Conservation (phyloP, 257 asterid genomes). For the Penstemon newberryi region DNA sequence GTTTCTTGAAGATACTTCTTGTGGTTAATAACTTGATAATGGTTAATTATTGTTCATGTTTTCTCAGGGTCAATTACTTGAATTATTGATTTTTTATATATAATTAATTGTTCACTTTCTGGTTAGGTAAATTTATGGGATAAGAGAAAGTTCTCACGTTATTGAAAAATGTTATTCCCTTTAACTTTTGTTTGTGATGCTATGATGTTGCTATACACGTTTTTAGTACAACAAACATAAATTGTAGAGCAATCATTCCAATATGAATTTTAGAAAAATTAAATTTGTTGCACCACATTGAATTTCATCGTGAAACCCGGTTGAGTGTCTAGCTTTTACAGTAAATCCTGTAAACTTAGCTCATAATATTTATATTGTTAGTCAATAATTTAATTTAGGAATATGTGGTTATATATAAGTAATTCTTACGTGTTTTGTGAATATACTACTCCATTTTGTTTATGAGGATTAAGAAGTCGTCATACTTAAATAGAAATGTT, state of each 20-base stretch:
- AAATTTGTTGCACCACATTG: too few species aligned
- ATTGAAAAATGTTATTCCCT: too few species aligned
- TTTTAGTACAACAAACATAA: too few species aligned
- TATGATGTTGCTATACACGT: too few species aligned
- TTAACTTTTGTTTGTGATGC: too few species aligned
- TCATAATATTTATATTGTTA: constrained; percentile 13
- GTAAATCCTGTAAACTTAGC: background rate
- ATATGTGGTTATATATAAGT: background rate
- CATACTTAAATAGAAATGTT: background rate
- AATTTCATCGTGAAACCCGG: too few species aligned
- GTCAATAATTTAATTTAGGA: constrained; percentile 21
- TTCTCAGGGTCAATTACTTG: too few species aligned
- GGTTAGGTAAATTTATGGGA: too few species aligned
- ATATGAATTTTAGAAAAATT: too few species aligned
- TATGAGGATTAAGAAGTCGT: constrained; percentile 12
- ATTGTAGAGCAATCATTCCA: too few species aligned
- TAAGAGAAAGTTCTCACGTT: background rate
- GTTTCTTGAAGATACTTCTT: background rate
- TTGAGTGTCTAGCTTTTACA: background rate
- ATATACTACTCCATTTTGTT: background rate
- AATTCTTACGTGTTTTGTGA: background rate
- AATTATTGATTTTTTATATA: too few species aligned
- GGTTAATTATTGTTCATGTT: background rate
- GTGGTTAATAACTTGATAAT: background rate
- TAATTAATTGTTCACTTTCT: too few species aligned